Evolutionary conservation across 2,329 filamentous ascomycete genomes (phyloP).

Genomic region (Pseudogymnoascus sp.): DNA sequence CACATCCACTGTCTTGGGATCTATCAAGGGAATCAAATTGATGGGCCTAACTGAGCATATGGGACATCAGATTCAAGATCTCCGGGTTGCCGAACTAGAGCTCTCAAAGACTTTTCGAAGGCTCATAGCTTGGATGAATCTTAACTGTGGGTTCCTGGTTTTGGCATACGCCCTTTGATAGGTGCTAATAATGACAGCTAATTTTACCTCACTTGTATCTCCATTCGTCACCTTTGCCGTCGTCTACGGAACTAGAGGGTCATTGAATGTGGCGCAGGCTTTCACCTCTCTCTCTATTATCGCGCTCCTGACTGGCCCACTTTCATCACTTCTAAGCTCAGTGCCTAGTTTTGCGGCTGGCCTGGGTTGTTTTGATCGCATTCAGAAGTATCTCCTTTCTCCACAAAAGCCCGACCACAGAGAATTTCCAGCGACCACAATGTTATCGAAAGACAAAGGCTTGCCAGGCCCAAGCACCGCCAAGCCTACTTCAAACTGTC

Average conservation of each 20-base stretch:
- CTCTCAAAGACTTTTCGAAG: conserved; percentile 7
- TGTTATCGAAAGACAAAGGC: not conserved
- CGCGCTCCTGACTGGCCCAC: not conserved
- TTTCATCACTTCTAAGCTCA: not conserved
- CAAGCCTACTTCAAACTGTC: not conserved
- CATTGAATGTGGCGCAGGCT: conserved; percentile 8
- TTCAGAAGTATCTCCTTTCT: conserved; percentile 10
- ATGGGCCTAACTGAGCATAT: conserved; percentile 28
- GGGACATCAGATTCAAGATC: not conserved
- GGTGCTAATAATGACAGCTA: conserved; percentile 11
- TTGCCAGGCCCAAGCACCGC: not conserved
- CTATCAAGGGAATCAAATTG: conserved; percentile 36
- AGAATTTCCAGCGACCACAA: not conserved
- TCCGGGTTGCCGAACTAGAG: not conserved
- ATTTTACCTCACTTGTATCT: conserved; percentile 10
- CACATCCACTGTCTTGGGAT: conserved; percentile 30
- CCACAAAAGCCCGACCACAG: not conserved
- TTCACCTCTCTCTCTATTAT: conserved; percentile 10
- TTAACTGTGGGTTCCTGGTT: not conserved
- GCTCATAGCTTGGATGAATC: conserved; percentile 2
- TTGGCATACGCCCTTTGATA: not conserved
- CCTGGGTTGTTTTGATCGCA: conserved; percentile 9
- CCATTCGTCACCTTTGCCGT: conserved; percentile 20
- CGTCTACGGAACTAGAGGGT: conserved; percentile 11
- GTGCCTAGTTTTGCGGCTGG: not conserved